These are phyloP conservation scores for Dimocarpus longan DNA, from an alignment of 345 rosid genomes.

Conservation along the genomic window DNA sequence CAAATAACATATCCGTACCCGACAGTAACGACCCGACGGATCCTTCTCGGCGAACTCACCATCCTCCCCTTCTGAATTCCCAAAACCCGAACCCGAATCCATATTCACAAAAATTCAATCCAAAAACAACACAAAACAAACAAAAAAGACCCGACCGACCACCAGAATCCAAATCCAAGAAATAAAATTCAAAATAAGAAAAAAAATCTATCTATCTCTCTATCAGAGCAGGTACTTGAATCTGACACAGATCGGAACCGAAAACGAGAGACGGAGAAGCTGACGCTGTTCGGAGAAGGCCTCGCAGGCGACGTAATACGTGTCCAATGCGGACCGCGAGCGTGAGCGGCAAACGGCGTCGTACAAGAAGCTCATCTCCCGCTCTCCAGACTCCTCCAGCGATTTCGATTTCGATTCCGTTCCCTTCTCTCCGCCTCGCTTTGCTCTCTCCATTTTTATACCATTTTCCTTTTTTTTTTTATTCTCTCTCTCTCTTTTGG, in stretches of 20 bases:
- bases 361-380: conserved; percentile 23
- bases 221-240: conserved; percentile 21
- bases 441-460: conserved; percentile 24
- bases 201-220: conserved; percentile 3
- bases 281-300: conserved; percentile 44
- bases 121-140: neutral
- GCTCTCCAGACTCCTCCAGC: neutral
- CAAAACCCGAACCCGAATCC: conserved; percentile 39
- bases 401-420: conserved; percentile 27
- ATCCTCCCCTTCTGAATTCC: conserved; percentile 32
- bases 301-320: conserved; percentile 49
- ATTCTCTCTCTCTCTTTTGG: neutral
- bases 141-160: neutral
- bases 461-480: neutral
- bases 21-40: conserved; percentile 64
- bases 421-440: neutral
- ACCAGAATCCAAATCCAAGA: conserved; percentile 7
- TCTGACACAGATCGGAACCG: conserved; percentile 16
- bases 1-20: conserved; percentile 41
- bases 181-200: neutral
- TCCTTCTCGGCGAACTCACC: conserved; percentile 61
- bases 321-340: conserved; percentile 43
- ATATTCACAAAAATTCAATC: conserved; percentile 26
- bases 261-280: conserved; percentile 13
- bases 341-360: conserved; percentile 38